These are phyloP conservation scores for Sclerotinia trifoliorum DNA, from an alignment of 2,329 filamentous ascomycete species.

Conservation along the genomic window DNA sequence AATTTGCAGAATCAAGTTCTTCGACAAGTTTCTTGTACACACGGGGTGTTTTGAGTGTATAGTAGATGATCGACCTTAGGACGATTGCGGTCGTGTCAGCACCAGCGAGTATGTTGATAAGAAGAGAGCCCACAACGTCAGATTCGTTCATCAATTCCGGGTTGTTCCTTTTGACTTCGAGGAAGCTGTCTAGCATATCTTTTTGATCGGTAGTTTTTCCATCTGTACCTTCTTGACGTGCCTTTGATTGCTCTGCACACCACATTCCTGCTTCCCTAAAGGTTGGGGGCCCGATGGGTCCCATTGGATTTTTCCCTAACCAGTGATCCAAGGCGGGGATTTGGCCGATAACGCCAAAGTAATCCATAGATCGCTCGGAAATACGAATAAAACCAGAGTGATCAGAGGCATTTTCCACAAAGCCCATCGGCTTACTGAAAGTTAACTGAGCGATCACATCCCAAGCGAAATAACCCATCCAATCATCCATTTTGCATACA, in stretches of 20 bases:
- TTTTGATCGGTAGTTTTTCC: slow-evolving; percentile 48
- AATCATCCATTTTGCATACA: slow-evolving; percentile 43
- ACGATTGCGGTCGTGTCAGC: slow-evolving; percentile 48
- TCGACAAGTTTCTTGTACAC: slow-evolving; percentile 5
- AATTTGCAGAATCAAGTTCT: background rate
- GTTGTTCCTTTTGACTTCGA: background rate
- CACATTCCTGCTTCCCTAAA: slow-evolving; percentile 24
- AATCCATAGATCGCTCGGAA: slow-evolving; percentile 37
- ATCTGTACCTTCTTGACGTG: slow-evolving; percentile 7
- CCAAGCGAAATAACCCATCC: slow-evolving; percentile 44
- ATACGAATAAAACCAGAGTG: slow-evolving; percentile 39
- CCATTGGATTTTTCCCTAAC: slow-evolving; percentile 30
- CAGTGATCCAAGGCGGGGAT: slow-evolving; percentile 28
- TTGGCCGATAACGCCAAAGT: slow-evolving; percentile 39
- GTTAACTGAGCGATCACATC: slow-evolving; percentile 45
- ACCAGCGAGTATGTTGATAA: slow-evolving; percentile 31
- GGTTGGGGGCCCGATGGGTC: slow-evolving; percentile 26
- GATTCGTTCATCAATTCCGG: slow-evolving; percentile 4
- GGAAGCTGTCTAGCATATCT: slow-evolving; percentile 25
- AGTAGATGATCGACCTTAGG: slow-evolving; percentile 45
- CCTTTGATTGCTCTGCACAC: slow-evolving; percentile 25
- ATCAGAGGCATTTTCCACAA: slow-evolving; percentile 41
- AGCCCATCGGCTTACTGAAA: slow-evolving; percentile 44
- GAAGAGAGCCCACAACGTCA: slow-evolving; percentile 42
- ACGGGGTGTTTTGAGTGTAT: slow-evolving; percentile 44